Evolutionary conservation across 306 rosid genomes (phyloP), one percentile per base, ranked within the genome.

Genomic region (Gastrolobium bilobum): DNA sequence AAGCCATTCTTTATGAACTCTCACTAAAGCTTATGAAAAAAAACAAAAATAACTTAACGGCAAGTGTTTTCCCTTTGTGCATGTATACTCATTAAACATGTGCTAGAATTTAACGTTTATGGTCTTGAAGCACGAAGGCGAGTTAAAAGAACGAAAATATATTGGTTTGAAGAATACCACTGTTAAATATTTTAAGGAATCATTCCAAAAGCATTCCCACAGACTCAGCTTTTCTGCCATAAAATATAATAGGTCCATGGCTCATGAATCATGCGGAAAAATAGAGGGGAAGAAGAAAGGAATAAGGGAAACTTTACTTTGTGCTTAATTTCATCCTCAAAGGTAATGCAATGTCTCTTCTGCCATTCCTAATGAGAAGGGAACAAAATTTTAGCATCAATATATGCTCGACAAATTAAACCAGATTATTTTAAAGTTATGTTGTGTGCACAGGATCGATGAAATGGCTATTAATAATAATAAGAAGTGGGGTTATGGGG

Each of bases 191-290:
- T 54, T 56, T 42, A 68, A 39, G 56, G 15, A 68, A 38, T 37
- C 20, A 79, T 59, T 61, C 39, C 31, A 48, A 38, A 61, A 48
- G 46, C 53, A 35, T 15, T 60, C 10, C 7, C 39, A 57, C 61
- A n/a, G 4, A 58, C 66, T 13, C 4, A 65, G 0, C 20, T 68
- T 38, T 46, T 48, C 10, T 3, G 9, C 31, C 5, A 65, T 43
- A 73, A 35, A 56, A 73, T 68, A 58, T 46, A 20, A 64, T 43
- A 8, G 3, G 53, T 35, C 65, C 8, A 13, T 15, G 64, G n/a
- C n/a, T 68, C 59, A 14, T 68, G 71, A 68, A 81, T 81, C 71
- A 48, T 42, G 76, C 30, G 73, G 46, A 47, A 35, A 4, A 60
- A 31, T 3, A 7, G 20, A 43, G 4, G 2, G 6, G 4, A 44